Base-by-base conservation (phyloP, 78 protist genomes). In the Cavenderia fasciculata region DNA sequence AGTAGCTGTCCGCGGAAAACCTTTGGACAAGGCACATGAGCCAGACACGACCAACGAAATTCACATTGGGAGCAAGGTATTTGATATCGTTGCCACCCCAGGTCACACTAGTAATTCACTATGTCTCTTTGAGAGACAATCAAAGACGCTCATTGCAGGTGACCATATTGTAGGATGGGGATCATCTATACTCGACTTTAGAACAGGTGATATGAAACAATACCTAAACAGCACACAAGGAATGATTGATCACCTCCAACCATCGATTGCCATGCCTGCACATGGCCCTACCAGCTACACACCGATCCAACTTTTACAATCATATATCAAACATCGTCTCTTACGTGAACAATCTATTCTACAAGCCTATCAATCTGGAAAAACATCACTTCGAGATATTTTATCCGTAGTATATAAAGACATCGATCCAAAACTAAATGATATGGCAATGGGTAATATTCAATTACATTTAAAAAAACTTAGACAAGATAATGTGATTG, bases 131-230 rank as follows among this genome's bases (percentile, higher is more conserved):
- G 90, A 82, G 19, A 43, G 49, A 18, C 38, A 25, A 23, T 52
- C 77, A 21, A 36, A 52, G 40, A 82, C 76, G 7, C 44, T 82
- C n/a, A 68, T 82, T 16, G 78, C 78, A 19, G 90, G 90, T 57
- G 90, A 82, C 36, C 90, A 82, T n/a, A 61, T 82, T 14, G 78
- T 68, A 14, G 90, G 90, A 2, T 82, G 63, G 46, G 90, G 90
- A 21, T 68, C 78, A 12, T 23, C 78, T 1, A 41, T 82, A 12
- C 41, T 82, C 25, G 90, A 82, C 31, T 31, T 46, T n/a, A 36
- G 56, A 5, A 68, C 23, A 2, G 87, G 87, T 36, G 62, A 68
- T 44, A 82, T 82, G 90, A 59, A 25, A 10, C 31, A 82, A 19
- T 82, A 82, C 36, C 6, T 82, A 0, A 52, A 82, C 29, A n/a